Evolutionary conservation across 768 basidiomycete genomes (phyloP), one percentile per base, ranked within the genome.

Genomic region (Mrakia blollopis): DNA sequence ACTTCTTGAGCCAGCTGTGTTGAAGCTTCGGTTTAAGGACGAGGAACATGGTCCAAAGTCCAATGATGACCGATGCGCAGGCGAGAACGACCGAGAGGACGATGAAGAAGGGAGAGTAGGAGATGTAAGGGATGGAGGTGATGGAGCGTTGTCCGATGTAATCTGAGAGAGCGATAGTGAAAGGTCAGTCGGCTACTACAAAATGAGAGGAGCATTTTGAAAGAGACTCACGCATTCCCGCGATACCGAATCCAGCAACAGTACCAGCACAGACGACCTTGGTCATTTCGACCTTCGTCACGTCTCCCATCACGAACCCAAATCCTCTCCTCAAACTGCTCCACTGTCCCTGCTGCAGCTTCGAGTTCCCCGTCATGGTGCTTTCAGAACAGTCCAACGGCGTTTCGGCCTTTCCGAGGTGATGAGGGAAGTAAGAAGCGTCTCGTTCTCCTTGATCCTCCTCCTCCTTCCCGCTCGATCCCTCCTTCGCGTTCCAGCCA

Each of bases 1-100:
- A 74, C 73, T 82, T 83, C 72, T 81, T 80, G 6, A 80, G n/a
- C 80, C 80, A 83, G 18, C 80, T 82, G 65, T 84, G 84, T 74
- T 82, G 81, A 72, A 84, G 80, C 77, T 84, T 84, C 3, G 84
- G 84, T 41, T 83, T 80, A 35, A 84, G 80, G 80, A 84, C 82
- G 80, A 84, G 80, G 80, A 84, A 84, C 82, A 84, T 82, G 80
- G 83, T 83, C 78, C 84, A 84, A 3, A 84, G 81, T 7, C 81
- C 84, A 37, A 81, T 79, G 75, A 81, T 74, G 41, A 84, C 82
- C 2, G 84, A 83, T 25, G 79, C 80, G 74, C 80, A 82, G 35
- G 84, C 84, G 73, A 84, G 83, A 54, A 84, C 76, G 67, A 84
- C 81, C 18, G 82, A 83, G 11, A 80, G 81, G 28, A 84, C 80